Evolutionary conservation across 1,284 basidiomycete species (phyloP).

Genomic region (Cutaneotrichosporon sp.): DNA sequence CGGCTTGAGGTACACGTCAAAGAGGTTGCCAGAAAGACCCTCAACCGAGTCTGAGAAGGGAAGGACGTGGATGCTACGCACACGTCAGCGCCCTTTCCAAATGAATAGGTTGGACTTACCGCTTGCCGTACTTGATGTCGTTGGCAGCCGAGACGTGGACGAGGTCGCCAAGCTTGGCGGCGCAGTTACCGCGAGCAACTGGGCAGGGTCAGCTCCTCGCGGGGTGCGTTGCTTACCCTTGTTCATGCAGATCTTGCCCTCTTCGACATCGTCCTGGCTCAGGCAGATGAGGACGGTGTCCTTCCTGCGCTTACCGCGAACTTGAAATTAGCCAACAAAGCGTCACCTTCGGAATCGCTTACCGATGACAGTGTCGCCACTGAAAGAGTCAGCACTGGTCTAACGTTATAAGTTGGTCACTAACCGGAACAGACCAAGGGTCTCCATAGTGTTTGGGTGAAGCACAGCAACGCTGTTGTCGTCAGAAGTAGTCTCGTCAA

Average conservation of each 20-base stretch:
- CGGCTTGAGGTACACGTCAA: slow-evolving; percentile 96
- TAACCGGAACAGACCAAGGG: slow-evolving; percentile 86
- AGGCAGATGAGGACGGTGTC: slow-evolving; percentile 96
- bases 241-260: slow-evolving; percentile 97
- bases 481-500: slow-evolving; percentile 85
- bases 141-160: slow-evolving; percentile 93
- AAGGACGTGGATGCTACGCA: slow-evolving; percentile 72
- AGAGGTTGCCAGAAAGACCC: slow-evolving; percentile 94
- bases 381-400: slow-evolving; percentile 13
- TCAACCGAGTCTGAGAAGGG: slow-evolving; percentile 99
- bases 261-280: slow-evolving; percentile 92
- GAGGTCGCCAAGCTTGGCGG: slow-evolving; percentile 95
- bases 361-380: slow-evolving; percentile 51
- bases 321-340: slow-evolving; percentile 41
- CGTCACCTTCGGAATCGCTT: slow-evolving; percentile 10
- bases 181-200: slow-evolving; percentile 96
- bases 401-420: slow-evolving; percentile 28
- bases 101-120: slow-evolving; percentile 47
- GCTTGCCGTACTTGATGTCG: slow-evolving; percentile 99
- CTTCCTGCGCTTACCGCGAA: slow-evolving; percentile 85
- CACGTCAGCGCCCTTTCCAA: slow-evolving; percentile 13
- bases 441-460: slow-evolving; percentile 95
- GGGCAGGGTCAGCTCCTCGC: slow-evolving; percentile 13
- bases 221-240: slow-evolving; percentile 59
- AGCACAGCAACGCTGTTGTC: slow-evolving; percentile 89